Conservation (phyloP, 495 filamentous ascomycete genomes). For the Pyrenula aspistea region DNA sequence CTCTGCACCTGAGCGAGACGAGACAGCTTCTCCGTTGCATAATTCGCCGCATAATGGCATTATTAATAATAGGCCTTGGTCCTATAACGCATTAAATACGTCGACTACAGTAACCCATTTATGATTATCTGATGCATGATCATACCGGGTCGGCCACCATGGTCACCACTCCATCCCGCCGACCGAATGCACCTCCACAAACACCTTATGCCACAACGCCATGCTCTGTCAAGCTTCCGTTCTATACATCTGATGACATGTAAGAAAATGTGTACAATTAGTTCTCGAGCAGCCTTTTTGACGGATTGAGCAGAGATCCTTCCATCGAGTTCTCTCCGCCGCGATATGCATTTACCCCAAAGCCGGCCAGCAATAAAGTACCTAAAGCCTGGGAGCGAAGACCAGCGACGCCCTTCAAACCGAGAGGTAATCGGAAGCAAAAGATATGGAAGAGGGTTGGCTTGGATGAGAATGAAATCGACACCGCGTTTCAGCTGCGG, state of each 20-base stretch:
- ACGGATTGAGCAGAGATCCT: not conserved
- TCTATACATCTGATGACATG: not conserved
- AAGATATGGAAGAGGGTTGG: constrained; percentile 40
- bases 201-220: not conserved
- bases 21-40: not conserved
- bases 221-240: not conserved
- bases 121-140: not conserved
- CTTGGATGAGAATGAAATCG: not conserved
- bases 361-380: not conserved
- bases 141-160: not conserved
- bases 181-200: not conserved
- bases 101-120: not conserved
- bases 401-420: constrained; percentile 39
- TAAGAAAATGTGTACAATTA: not conserved
- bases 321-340: not conserved
- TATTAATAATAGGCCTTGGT: not conserved
- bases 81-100: not conserved
- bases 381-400: constrained; percentile 41
- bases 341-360: not conserved
- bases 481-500: not conserved
- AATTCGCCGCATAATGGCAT: not conserved
- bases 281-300: not conserved
- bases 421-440: constrained; percentile 24
- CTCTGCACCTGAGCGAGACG: not conserved
- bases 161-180: not conserved